Evolutionary conservation across 1,284 basidiomycete species (phyloP).

Genomic region (Amylostereum areolatum): DNA sequence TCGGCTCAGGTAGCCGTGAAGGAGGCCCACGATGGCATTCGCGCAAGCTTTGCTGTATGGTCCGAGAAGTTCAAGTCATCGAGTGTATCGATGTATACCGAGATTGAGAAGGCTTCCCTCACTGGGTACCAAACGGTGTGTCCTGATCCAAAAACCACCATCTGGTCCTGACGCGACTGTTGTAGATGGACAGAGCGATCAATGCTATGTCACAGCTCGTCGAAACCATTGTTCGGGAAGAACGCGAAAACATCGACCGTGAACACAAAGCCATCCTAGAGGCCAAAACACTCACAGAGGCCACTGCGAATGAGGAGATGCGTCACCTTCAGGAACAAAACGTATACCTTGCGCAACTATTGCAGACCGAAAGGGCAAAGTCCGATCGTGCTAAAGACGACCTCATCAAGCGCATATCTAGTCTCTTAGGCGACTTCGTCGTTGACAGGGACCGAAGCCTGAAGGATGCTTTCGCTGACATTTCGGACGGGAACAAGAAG

Average conservation of each 20-base stretch:
- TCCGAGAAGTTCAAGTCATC: conserved; percentile 41
- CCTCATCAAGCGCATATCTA: conserved; percentile 66
- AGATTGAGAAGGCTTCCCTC: conserved; percentile 37
- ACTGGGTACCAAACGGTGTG: conserved; percentile 39
- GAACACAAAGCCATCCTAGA: conserved; percentile 49
- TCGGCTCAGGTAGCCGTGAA: conserved; percentile 42
- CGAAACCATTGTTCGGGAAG: conserved; percentile 55
- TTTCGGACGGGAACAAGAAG: conserved; percentile 51
- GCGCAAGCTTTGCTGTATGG: conserved; percentile 49
- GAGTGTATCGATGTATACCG: conserved; percentile 40
- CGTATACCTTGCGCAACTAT: conserved; percentile 50
- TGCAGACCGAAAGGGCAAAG: conserved; percentile 63
- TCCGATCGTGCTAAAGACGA: conserved; percentile 66
- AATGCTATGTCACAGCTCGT: conserved; percentile 48
- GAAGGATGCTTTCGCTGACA: conserved; percentile 46
- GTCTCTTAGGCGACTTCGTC: conserved; percentile 66
- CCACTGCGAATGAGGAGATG: conserved; percentile 56
- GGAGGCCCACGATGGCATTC: conserved; percentile 48
- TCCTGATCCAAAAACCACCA: conserved; percentile 1
- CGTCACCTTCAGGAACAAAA: conserved; percentile 70
- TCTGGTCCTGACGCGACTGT: not conserved
- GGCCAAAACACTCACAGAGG: conserved; percentile 44
- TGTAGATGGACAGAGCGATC: conserved; percentile 47
- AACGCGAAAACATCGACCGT: conserved; percentile 47
- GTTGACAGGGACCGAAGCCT: conserved; percentile 67